phyloP scores from a whole-genome alignment of 257 asterid genomes.

The Echites panduratus region DNA sequence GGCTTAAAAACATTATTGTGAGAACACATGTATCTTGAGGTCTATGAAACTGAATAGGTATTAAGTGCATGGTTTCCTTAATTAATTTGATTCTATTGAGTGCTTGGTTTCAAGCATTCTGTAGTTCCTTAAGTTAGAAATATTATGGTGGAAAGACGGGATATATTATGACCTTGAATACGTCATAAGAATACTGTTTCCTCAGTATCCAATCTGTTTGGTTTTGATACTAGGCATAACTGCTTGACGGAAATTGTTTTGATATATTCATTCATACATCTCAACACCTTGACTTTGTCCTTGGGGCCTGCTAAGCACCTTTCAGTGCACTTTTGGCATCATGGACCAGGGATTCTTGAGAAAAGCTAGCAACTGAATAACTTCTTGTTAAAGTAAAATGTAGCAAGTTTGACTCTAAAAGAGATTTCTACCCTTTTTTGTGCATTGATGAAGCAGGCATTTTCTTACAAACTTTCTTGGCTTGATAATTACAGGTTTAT shows the following conservation, averaged over 20 bases:
- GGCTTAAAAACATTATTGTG: no score
- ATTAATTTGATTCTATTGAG: not conserved
- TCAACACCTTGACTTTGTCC: no score
- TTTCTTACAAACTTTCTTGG: no score
- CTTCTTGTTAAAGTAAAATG: not conserved
- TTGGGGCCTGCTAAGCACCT: not conserved
- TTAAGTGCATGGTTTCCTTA: no score
- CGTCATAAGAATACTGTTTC: not conserved
- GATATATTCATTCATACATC: not conserved
- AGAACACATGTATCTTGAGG: no score
- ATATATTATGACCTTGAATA: not conserved
- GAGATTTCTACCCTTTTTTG: no score
- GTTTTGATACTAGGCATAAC: not conserved
- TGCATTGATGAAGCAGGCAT: no score
- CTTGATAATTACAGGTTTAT: constrained; percentile 70
- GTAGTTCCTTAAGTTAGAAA: no score
- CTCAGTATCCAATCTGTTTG: not conserved
- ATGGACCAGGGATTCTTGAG: not conserved
- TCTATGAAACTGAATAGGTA: no score
- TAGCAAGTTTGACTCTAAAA: no score
- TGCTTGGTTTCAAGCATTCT: not conserved
- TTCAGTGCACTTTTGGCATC: not conserved
- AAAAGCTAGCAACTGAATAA: not conserved
- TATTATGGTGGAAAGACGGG: not conserved
- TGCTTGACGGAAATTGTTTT: not conserved